A percentile compares a stretch with the other conserved stretches of the same genome.
Conservation (phyloP, 768 basidiomycete species). For the Russula dissimulans region DNA sequence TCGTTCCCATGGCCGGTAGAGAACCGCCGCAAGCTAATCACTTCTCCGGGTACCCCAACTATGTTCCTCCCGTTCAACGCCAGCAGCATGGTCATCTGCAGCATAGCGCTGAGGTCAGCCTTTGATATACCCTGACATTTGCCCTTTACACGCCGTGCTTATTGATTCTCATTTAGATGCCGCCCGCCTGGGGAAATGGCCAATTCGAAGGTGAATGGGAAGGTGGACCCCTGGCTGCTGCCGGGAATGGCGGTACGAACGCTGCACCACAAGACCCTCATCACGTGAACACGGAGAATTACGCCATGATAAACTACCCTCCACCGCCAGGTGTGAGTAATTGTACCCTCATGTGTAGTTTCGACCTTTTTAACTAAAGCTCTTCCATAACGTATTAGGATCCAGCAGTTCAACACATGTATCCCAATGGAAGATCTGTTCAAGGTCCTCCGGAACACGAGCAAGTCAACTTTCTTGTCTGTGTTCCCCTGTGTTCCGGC, state of each 20-base stretch:
- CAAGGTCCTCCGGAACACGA: background rate
- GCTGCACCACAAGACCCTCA: background rate
- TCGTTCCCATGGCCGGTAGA: background rate
- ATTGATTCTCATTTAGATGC: background rate
- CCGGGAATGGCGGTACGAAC: too few relatives aligned
- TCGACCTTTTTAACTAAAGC: background rate
- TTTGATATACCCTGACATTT: background rate
- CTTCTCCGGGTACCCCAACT: background rate
- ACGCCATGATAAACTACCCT: background rate
- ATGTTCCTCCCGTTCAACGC: background rate
- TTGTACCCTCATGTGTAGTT: background rate
- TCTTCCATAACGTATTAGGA: background rate
- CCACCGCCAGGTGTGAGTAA: background rate
- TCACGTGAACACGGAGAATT: background rate
- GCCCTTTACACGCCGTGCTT: too few relatives aligned
- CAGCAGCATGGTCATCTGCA: background rate
- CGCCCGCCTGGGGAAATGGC: background rate
- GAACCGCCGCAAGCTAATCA: background rate
- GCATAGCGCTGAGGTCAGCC: background rate
- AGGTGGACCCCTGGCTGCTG: background rate
- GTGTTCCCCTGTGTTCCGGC: background rate
- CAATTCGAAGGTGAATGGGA: background rate
- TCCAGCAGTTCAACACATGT: background rate
- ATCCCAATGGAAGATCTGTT: background rate
- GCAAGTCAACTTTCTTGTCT: background rate